Percentiles rank a stretch among this genome's conserved stretches.
Conservation (phyloP, 2,329 filamentous ascomycete genomes). For the Colletotrichum chlorophyti region DNA sequence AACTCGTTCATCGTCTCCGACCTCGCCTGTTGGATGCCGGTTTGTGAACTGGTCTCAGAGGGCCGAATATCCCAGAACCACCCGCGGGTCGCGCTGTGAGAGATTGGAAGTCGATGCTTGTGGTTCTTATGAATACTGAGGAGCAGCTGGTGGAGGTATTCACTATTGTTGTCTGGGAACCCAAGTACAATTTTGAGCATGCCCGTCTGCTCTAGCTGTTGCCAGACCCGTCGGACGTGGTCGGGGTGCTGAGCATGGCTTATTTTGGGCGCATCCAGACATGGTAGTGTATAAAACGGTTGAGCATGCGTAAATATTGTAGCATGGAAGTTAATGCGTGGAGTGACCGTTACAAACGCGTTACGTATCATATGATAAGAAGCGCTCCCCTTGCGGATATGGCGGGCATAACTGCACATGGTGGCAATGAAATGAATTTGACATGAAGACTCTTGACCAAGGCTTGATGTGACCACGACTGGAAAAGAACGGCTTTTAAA, state of each 20-base stretch:
- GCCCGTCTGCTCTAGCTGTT: constrained; percentile 29
- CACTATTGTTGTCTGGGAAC: constrained; percentile 41
- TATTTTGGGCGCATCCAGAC: not conserved
- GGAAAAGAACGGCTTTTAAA: not conserved
- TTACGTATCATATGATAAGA: too few species aligned
- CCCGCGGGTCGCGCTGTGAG: constrained; percentile 46
- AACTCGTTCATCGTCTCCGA: constrained; percentile 51
- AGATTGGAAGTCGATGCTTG: constrained; percentile 45
- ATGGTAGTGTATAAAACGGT: not conserved
- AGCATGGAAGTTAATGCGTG: not conserved
- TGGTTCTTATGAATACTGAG: constrained; percentile 39
- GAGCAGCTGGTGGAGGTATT: constrained; percentile 43
- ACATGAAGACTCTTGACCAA: not conserved
- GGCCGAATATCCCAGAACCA: constrained; percentile 54
- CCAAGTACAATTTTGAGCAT: constrained; percentile 43
- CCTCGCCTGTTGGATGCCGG: constrained; percentile 40
- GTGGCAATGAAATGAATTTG: not conserved
- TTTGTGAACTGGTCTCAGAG: constrained; percentile 35
- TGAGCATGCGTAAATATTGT: not conserved
- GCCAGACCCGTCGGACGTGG: not conserved
- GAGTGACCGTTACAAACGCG: not conserved
- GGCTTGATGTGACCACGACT: not conserved
- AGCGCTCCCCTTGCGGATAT: not conserved
- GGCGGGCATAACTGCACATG: not conserved
- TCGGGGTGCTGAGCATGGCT: not conserved